A percentile compares a stretch with the other conserved stretches of the same genome.
Conservation (phyloP, 805 yeast genomes). For the Middelhovenomyces tepae region DNA sequence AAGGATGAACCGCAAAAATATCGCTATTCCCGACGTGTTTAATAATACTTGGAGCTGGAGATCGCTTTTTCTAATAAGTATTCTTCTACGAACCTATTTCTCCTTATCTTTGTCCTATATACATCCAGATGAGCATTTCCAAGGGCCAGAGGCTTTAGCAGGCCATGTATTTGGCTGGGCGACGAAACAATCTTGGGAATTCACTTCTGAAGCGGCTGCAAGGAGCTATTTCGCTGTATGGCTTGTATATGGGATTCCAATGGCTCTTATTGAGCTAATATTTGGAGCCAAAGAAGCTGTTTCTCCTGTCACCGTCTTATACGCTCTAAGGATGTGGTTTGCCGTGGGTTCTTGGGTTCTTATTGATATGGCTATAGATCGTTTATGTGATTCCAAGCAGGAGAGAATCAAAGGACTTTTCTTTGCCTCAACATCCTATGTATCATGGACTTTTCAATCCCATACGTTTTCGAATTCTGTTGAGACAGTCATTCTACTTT, state of each 20-base stretch:
- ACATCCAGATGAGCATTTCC: conserved; percentile 98
- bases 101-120: conserved; percentile 72
- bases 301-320: conserved; percentile 44
- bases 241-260: conserved; percentile 55
- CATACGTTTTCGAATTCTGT: conserved; percentile 86
- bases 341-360: conserved; percentile 30
- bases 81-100: conserved; percentile 44
- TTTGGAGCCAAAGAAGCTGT: conserved; percentile 20
- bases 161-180: conserved; percentile 35
- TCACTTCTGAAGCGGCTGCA: conserved; percentile 44
- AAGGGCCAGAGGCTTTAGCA: conserved; percentile 69
- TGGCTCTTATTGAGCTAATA: conserved; percentile 34
- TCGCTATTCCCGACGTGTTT: conserved; percentile 1
- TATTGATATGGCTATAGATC: conserved; percentile 36
- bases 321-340: conserved; percentile 43
- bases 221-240: conserved; percentile 66
- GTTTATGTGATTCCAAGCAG: conserved; percentile 40
- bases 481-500: conserved; percentile 48
- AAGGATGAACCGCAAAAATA: too few relatives aligned
- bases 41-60: conserved; percentile 34
- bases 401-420: conserved; percentile 35
- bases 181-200: conserved; percentile 76
- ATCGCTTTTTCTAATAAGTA: conserved; percentile 34
- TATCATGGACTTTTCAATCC: conserved; percentile 70
- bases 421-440: conserved; percentile 48